Base-by-base conservation (phyloP, 202 grass and related monocot genomes). In the Elaeis oleifera region DNA sequence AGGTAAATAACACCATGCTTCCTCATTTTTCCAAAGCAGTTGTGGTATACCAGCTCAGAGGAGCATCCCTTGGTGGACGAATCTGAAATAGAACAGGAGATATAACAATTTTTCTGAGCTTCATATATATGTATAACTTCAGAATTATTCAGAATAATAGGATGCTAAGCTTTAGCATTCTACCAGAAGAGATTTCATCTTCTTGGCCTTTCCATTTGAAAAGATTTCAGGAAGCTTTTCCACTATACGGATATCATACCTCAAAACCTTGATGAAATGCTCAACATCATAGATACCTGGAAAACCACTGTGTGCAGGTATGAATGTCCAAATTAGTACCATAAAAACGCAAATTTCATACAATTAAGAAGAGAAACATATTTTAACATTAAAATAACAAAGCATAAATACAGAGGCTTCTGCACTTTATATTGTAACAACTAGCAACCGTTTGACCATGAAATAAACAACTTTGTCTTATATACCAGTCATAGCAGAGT, bases 251-350 rank as follows among this genome's bases (percentile, higher is more conserved):
- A 91, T 60, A 69, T 96, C 91, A 83, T 83, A 85, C 74, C 85
- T 83, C 53, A 96, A 73, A 75, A 81, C 81, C 69, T 92, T 86
- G 48, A 97, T 72, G 51, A 97, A 92, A 75, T 92, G 94, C n/a
- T 84, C 74, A 77, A 97, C 94, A 84, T 97, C 94, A 89, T 97
- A 97, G 25, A 97, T 92, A 83, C 85, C 94, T 89, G 84, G 70
- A 67, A 97, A 97, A 64, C 94, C 94, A 78, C 94, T 97, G 80
- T 78, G 68, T 64, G 54, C 49, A 79, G 59, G 60, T 68, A 81
- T 39, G 81, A 86, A 81, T 61, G 16, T 23, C 60, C 64, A 69
- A 70, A 80, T 91, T 56, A 84, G 70, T 76, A 75, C 66, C 67
- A 15, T 73, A 4, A 36, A 29, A 52, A 44, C 13, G 36, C 36